Evolutionary conservation across 2,329 filamentous ascomycete species (phyloP), one percentile per base, ranked within the genome.

Genomic region (Grosmannia clavigera): DNA sequence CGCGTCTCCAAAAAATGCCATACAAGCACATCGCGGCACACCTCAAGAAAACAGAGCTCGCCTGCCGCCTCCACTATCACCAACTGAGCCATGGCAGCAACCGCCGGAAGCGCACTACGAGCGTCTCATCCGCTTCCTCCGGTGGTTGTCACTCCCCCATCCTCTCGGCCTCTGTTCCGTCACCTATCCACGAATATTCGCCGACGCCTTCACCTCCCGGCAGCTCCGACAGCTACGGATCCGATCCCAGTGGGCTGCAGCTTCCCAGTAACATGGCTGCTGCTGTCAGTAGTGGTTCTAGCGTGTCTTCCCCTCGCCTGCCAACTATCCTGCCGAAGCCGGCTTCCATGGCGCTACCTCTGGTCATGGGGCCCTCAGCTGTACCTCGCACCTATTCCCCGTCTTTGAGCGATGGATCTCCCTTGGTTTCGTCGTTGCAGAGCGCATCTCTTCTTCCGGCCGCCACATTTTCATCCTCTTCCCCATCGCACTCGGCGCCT

Each of bases 21-120:
- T 94, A 94, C 75, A 94, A 92, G 78, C 88, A 92, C 71, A 94
- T 94, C 70, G 89, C 89, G 61, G 83, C 86, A 61, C 86, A 92
- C 67, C 76, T 94, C 66, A 90, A 91, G 75, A 95, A 94, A 78
- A 94, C 89, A 0, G 89, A 94, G 75, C 78, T 94, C 62, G 89
- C 89, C 55, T 95, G 89, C 75, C 88, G 90, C 64, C 81, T 95
- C 64, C 90, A 94, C 73, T 92, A 90, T 70, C 89, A 95, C 69
- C 89, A 94, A 69, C 81, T 94, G 64, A 90, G 86, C 64, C 88
- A 91, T 70, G 88, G 88, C 61, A 89, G 82, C 76, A 89, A 88
- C 74, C 85, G 88, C 67, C 86, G 88, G 70, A 90, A 89, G 78
- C 83, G 88, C 62, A 86, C 84, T 62, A 81, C 82, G 31, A 92